These are phyloP conservation scores for Penicillium cosmopolitanum DNA, from an alignment of 495 filamentous ascomycete species.

Conservation along the genomic window DNA sequence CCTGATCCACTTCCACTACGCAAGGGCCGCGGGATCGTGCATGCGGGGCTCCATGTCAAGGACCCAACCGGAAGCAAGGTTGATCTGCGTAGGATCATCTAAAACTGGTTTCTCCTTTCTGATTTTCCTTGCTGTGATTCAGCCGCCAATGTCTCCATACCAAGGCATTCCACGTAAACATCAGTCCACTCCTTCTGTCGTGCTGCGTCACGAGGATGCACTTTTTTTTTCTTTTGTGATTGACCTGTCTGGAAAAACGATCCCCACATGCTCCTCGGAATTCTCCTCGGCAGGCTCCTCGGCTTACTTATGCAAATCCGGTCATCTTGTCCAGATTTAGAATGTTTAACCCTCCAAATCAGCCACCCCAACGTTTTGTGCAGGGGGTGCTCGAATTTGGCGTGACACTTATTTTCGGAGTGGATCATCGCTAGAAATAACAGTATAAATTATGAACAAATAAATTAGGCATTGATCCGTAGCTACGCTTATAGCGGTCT, in stretches of 20 bases:
- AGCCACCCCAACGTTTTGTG: background rate
- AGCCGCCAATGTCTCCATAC: background rate
- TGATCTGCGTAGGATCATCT: background rate
- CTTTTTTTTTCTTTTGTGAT: background rate
- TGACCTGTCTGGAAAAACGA: background rate
- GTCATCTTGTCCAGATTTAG: background rate
- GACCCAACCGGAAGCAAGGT: slow-evolving; percentile 2
- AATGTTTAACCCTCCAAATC: background rate
- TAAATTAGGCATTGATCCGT: background rate
- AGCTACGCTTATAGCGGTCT: background rate
- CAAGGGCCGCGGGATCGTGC: slow-evolving; percentile 13
- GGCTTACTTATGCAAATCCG: slow-evolving; percentile 4
- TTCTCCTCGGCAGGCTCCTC: background rate
- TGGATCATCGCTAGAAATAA: too few species aligned
- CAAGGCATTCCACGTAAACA: background rate
- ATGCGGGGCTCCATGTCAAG: slow-evolving; percentile 12
- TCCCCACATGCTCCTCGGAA: background rate
- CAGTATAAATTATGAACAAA: too few species aligned
- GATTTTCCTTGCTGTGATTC: background rate
- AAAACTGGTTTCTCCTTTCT: slow-evolving; percentile 2
- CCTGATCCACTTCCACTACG: slow-evolving; percentile 7
- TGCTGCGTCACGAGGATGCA: background rate
- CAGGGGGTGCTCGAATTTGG: too few species aligned
- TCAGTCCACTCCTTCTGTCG: background rate
- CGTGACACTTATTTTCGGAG: too few species aligned